Conservation (phyloP, 148 eudicot species). For the Cornus suecica region DNA sequence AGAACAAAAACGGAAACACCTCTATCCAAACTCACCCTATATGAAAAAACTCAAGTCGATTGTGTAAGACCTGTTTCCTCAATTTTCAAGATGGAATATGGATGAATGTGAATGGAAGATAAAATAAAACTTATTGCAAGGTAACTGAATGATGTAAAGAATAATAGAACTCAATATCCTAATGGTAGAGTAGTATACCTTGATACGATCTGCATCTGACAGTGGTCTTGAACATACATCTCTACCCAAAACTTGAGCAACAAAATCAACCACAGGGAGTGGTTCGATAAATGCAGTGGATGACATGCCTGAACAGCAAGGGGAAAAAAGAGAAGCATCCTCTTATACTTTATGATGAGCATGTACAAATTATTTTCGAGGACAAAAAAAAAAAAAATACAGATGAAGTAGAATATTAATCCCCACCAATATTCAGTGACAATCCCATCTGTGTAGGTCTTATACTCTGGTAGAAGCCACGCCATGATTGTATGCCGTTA, state of each 20-base stretch:
- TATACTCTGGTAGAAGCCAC: constrained; percentile 79
- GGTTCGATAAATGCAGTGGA: constrained; percentile 78
- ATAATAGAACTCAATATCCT: not conserved
- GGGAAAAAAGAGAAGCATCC: not conserved
- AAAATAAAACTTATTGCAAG: not conserved
- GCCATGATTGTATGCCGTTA: constrained; percentile 74
- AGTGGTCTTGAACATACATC: constrained; percentile 61
- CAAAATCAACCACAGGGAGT: constrained; percentile 70
- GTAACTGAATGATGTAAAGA: not conserved
- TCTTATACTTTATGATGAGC: not conserved
- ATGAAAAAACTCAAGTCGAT: not conserved
- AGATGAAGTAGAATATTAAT: not conserved
- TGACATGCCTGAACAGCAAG: constrained; percentile 54
- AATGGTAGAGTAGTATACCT: constrained; percentile 33
- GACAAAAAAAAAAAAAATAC: not conserved
- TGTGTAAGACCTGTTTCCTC: not conserved
- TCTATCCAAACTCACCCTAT: too few relatives aligned
- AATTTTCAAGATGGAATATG: too few relatives aligned
- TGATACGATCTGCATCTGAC: constrained; percentile 76
- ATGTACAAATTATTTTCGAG: not conserved
- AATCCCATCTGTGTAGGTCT: constrained; percentile 79
- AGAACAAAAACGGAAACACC: too few relatives aligned
- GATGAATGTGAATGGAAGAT: not conserved
- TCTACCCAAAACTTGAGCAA: constrained; percentile 57
- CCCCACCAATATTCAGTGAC: constrained; percentile 63